Conservation (phyloP, 2,329 filamentous ascomycete species). For the Colletotrichum tabaci region DNA sequence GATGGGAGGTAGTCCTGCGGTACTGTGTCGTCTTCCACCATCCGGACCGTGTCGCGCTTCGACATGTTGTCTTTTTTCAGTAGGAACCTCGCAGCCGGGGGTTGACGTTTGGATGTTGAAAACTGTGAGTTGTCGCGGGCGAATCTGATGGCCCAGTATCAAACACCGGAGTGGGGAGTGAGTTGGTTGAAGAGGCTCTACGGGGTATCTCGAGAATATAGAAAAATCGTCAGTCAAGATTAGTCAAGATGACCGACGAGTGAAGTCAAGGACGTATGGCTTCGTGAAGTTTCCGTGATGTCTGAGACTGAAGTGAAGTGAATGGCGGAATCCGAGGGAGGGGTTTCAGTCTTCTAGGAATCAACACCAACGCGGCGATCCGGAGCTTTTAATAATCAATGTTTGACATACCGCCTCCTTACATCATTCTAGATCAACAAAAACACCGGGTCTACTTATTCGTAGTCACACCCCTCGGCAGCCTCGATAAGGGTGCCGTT, state of each 20-base stretch:
- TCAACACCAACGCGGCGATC: background rate
- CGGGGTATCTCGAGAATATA: background rate
- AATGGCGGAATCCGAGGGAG: background rate
- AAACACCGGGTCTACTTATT: background rate
- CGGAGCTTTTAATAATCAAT: slow-evolving; percentile 3
- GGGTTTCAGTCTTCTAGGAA: background rate
- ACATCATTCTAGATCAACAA: slow-evolving; percentile 23
- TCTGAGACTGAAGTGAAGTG: background rate
- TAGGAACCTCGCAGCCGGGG: background rate
- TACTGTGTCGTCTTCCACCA: slow-evolving; percentile 19
- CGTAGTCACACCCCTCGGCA: background rate
- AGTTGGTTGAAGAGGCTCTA: background rate
- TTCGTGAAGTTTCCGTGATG: background rate
- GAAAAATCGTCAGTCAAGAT: background rate
- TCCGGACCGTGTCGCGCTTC: slow-evolving; percentile 3
- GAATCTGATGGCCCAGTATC: background rate
- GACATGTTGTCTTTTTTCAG: slow-evolving; percentile 10
- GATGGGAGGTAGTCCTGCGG: slow-evolving; percentile 32
- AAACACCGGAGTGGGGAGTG: background rate
- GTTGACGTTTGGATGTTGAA: background rate
- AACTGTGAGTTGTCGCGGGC: no score
- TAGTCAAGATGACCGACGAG: background rate
- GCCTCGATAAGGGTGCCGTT: background rate
- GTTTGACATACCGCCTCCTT: slow-evolving; percentile 3
- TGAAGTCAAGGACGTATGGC: no score